Base-by-base conservation (phyloP, 805 yeast genomes). In the Aciculoconidium aculeatum region DNA sequence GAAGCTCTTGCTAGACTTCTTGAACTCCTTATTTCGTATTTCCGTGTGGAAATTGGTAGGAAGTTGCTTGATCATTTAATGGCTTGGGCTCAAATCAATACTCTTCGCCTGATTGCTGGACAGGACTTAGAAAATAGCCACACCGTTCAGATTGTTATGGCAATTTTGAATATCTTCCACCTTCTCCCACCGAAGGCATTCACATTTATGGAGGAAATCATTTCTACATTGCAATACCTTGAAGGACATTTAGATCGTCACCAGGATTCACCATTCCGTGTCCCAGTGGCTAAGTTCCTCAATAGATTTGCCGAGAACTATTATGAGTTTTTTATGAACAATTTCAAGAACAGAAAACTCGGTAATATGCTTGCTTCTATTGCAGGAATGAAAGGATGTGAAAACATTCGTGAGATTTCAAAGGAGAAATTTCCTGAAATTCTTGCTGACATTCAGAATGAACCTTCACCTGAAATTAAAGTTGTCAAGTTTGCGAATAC, bases 1-100 rank as follows among this genome's bases (percentile, higher is more conserved):
- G 95, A 90, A 47, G 96, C 97, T 0, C 64, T 92, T 13, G 94
- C 96, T 0, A 66, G 94, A 24, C 65, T 92, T 17, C 65, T 92
- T 23, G 96, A 90, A 47, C 63, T 94, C 13, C 63, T 92, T 41
- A 87, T 90, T 19, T 85, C 94, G 3, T 90, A 92, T 47, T 92
- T 92, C 67, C 82, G 94, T 51, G 96, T 94, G 11, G 99, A 92
- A 53, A 90, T 92, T 41, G 99, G 99, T 17, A 72, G 87, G 28
- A 92, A 92, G 46, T 60, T 92, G 29, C 67, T 94, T 17, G 97
- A 92, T 49, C 98, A 92, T 55, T 65, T 92, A 40, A 81, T 80
- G 72, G 95, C 96, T 0, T 88, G 96, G 95, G 94, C 96, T 0
- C 88, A 84, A 44, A 85, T 92, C 3, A 72, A 74, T 16, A 73